Evolutionary conservation across 2,329 filamentous ascomycete species (phyloP).

Genomic region (Aspergillus viridinutans): DNA sequence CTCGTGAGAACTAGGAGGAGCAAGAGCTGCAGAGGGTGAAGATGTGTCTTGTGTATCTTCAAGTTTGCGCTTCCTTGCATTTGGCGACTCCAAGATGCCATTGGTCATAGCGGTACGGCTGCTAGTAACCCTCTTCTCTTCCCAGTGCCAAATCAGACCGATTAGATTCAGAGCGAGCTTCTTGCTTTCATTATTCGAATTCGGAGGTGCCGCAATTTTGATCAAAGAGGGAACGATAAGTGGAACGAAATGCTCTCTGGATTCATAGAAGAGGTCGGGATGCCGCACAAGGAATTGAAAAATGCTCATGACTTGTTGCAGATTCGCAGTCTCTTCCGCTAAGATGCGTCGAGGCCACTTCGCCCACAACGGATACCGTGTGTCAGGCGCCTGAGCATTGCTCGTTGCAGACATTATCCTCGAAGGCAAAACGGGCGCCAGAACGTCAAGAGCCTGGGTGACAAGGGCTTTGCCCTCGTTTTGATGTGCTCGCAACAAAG

Average conservation of each 20-base stretch:
- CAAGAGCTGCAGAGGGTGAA: slow-evolving; percentile 52
- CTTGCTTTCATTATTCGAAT: slow-evolving; percentile 84
- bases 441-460: slow-evolving; percentile 87
- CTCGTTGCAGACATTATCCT: slow-evolving; percentile 54
- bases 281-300: slow-evolving; percentile 95
- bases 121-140: slow-evolving; percentile 71
- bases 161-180: slow-evolving; percentile 89
- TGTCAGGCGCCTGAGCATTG: slow-evolving; percentile 59
- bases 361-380: slow-evolving; percentile 77
- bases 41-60: slow-evolving; percentile 58
- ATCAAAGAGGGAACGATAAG: slow-evolving; percentile 83
- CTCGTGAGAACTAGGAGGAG: slow-evolving; percentile 43
- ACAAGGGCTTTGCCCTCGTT: slow-evolving; percentile 90
- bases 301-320: slow-evolving; percentile 93
- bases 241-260: slow-evolving; percentile 82
- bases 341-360: slow-evolving; percentile 85
- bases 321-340: slow-evolving; percentile 88
- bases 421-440: slow-evolving; percentile 90
- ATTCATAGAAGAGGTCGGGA: slow-evolving; percentile 90
- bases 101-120: slow-evolving; percentile 25
- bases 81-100: slow-evolving; percentile 64
- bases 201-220: slow-evolving; percentile 77
- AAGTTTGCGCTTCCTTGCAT: slow-evolving; percentile 69
- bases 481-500: slow-evolving; percentile 85
- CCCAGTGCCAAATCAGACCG: slow-evolving; percentile 87